Evolutionary conservation across 192 early-diverging fungal species (phyloP).

Genomic region (Mortierella antarctica): DNA sequence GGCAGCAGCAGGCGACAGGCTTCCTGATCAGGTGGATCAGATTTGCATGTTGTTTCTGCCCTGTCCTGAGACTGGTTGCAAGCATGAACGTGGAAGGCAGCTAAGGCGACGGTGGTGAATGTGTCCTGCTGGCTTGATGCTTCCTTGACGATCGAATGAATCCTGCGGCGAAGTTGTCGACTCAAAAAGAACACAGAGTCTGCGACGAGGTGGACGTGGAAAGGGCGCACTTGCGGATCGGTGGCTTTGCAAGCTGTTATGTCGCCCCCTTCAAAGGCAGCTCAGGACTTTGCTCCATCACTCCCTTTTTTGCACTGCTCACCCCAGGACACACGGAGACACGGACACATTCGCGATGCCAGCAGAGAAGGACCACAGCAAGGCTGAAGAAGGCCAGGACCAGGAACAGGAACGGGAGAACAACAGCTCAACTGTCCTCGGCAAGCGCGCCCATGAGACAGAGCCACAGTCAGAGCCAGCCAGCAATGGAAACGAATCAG

Average conservation of each 20-base stretch:
- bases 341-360: not conserved
- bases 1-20: not conserved
- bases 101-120: too few species aligned
- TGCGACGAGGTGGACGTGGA: not conserved
- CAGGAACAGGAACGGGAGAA: slow-evolving; percentile 1
- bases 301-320: not conserved
- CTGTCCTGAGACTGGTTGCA: not conserved
- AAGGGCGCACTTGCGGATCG: not conserved
- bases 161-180: not conserved
- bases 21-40: not conserved
- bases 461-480: not conserved
- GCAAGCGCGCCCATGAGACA: slow-evolving; percentile 12
- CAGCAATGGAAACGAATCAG: too few species aligned
- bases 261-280: not conserved
- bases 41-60: not conserved
- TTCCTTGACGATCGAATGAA: not conserved
- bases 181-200: not conserved
- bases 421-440: not conserved
- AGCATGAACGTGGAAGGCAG: slow-evolving; percentile 2
- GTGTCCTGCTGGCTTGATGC: too few species aligned
- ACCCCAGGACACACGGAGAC: too few species aligned
- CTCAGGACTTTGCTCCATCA: not conserved
- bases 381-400: slow-evolving; percentile 1
- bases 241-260: slow-evolving; percentile 19
- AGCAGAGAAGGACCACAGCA: slow-evolving; percentile 9